Percentiles rank a stretch among this genome's conserved stretches.
These are phyloP conservation scores for Aspergillus haitiensis DNA, from an alignment of 495 filamentous ascomycete species.

Conservation along the genomic window DNA sequence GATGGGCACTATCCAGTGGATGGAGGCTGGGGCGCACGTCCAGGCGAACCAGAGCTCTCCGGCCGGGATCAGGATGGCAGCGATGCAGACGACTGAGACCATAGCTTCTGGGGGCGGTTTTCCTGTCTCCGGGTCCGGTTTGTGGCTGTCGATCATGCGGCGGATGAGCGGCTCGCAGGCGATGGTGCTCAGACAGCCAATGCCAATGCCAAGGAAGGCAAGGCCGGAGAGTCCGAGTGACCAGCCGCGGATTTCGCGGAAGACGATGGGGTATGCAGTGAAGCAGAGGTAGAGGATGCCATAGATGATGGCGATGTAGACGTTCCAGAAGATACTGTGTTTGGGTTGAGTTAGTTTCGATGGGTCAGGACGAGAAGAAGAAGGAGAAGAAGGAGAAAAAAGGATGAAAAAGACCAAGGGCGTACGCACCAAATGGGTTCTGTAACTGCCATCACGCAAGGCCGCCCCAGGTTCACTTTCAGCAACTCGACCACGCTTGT, in stretches of 20 bases:
- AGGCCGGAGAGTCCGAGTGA: constrained; percentile 66
- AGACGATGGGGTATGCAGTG: constrained; percentile 77
- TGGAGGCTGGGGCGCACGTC: constrained; percentile 66
- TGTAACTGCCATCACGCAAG: constrained; percentile 73
- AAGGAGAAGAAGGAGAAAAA: neutral
- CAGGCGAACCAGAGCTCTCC: constrained; percentile 78
- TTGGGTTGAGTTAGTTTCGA: constrained; percentile 28
- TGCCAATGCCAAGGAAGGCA: constrained; percentile 71
- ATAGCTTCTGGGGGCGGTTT: constrained; percentile 70
- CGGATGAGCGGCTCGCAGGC: constrained; percentile 66
- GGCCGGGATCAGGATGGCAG: constrained; percentile 62
- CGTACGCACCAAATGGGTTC: constrained; percentile 73
- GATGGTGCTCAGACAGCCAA: constrained; percentile 65
- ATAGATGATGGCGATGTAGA: constrained; percentile 64
- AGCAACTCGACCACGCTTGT: constrained; percentile 55
- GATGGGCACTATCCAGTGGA: constrained; percentile 76
- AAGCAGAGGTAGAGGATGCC: constrained; percentile 85
- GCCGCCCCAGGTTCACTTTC: constrained; percentile 70
- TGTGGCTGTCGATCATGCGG: constrained; percentile 67
- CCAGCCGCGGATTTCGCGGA: constrained; percentile 72
- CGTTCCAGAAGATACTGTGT: constrained; percentile 69
- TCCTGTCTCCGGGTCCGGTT: constrained; percentile 65
- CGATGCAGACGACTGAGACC: constrained; percentile 67
- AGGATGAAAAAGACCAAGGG: neutral
- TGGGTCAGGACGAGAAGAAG: neutral